A percentile compares a stretch with the other conserved stretches of the same genome.
Conservation (phyloP, 768 basidiomycete species). For the Leucosporidium yakuticum region DNA sequence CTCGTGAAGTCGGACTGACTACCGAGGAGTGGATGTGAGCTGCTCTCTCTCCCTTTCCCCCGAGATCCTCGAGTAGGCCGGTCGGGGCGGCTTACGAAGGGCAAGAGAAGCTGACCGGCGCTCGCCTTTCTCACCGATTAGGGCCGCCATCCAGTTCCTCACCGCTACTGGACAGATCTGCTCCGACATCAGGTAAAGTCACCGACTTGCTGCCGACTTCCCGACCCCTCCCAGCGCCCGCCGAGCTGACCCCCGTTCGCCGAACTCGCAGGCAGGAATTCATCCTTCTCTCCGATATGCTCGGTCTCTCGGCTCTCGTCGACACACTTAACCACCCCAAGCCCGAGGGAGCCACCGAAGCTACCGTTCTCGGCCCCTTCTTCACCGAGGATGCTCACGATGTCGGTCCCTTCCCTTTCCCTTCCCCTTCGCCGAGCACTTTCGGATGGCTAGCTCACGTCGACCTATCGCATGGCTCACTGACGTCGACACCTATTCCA, state of each 20-base stretch:
- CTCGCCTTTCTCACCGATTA: slow-evolving; percentile 2
- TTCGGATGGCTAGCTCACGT: no score
- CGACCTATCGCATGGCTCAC: no score
- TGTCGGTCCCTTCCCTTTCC: slow-evolving; percentile 9
- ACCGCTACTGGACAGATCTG: slow-evolving; percentile 68
- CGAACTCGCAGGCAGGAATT: slow-evolving; percentile 52
- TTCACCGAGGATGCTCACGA: slow-evolving; percentile 34
- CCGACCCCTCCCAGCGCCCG: background rate
- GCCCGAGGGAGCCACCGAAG: slow-evolving; percentile 36
- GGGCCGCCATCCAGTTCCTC: slow-evolving; percentile 66
- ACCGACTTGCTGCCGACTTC: background rate
- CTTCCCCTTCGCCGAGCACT: no score
- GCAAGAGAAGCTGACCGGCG: background rate
- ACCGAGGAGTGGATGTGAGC: slow-evolving; percentile 69
- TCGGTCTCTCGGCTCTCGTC: slow-evolving; percentile 73
- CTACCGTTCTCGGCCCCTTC: slow-evolving; percentile 32
- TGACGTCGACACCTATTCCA: background rate
- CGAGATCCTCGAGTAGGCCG: background rate
- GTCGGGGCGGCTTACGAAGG: background rate
- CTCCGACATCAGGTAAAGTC: slow-evolving; percentile 48
- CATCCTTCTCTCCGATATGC: slow-evolving; percentile 74
- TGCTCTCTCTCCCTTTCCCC: background rate
- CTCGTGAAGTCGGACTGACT: slow-evolving; percentile 52
- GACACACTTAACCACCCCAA: slow-evolving; percentile 48
- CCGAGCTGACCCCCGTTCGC: background rate